phyloP scores from a whole-genome alignment of 352 stramenopile species.

The Pythium aristosporum region DNA sequence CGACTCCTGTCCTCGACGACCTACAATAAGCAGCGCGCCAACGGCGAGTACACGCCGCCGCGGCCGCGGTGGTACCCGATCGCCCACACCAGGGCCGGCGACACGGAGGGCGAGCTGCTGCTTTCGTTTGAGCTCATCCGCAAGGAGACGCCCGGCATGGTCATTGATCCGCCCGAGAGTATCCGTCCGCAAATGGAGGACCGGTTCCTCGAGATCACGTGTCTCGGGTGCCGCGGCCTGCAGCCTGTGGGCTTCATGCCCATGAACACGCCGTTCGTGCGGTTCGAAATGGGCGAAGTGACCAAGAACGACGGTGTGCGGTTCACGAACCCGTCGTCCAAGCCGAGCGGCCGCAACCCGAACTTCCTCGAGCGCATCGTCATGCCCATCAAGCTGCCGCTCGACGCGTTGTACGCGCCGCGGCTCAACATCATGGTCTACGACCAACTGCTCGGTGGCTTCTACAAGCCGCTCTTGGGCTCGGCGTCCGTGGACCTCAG shows the following conservation, averaged over 20 bases:
- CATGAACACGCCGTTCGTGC: conserved; percentile 81
- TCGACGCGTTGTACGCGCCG: conserved; percentile 84
- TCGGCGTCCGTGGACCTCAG: conserved; percentile 72
- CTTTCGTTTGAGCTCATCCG: conserved; percentile 76
- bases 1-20: conserved; percentile 51
- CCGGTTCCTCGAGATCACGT: conserved; percentile 79
- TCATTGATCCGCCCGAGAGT: conserved; percentile 57
- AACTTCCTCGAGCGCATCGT: conserved; percentile 90
- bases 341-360: conserved; percentile 73
- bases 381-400: conserved; percentile 77
- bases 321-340: conserved; percentile 75
- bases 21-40: conserved; percentile 52
- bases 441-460: conserved; percentile 82
- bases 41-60: conserved; percentile 52
- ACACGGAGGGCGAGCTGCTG: conserved; percentile 75
- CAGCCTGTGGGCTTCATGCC: conserved; percentile 80
- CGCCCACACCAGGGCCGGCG: conserved; percentile 48
- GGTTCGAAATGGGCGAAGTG: conserved; percentile 82
- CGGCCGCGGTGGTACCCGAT: conserved; percentile 77
- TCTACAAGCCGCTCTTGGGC: conserved; percentile 80
- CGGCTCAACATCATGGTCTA: conserved; percentile 84
- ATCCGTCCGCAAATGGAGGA: conserved; percentile 63
- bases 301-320: conserved; percentile 54
- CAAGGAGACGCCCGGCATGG: conserved; percentile 56
- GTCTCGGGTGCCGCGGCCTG: conserved; percentile 72